These are phyloP conservation scores for Cytospora schulzeri DNA, from an alignment of 2,329 filamentous ascomycete genomes.

Conservation along the genomic window DNA sequence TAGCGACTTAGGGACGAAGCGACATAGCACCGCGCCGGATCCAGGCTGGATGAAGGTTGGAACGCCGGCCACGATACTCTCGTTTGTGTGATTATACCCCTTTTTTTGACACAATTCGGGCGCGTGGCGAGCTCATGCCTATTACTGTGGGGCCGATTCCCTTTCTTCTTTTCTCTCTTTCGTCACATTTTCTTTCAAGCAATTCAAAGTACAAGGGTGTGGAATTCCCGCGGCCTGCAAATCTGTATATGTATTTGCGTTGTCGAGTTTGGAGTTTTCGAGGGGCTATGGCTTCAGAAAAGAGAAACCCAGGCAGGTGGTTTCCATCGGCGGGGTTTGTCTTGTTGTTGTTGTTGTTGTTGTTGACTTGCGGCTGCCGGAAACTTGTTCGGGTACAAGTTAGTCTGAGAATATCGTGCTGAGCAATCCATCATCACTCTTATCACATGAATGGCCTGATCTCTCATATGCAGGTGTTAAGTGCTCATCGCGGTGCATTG, in stretches of 20 bases:
- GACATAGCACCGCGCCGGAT: not conserved
- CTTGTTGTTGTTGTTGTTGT: not conserved
- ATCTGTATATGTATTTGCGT: conserved; percentile 18
- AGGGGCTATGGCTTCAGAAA: conserved; percentile 13
- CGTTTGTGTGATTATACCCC: conserved; percentile 25
- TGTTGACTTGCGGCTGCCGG: not conserved
- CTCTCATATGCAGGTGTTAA: not conserved
- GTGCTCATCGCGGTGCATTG: conserved; percentile 23
- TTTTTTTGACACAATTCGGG: not conserved
- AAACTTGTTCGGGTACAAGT: conserved; percentile 4
- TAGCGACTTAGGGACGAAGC: not conserved
- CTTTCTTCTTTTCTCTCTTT: conserved; percentile 11
- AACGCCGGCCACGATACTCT: conserved; percentile 6
- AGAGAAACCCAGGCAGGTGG: not conserved
- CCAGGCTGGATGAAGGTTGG: not conserved
- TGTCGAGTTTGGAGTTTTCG: conserved; percentile 18
- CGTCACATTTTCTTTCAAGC: conserved; percentile 2
- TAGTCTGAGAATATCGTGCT: conserved; percentile 10
- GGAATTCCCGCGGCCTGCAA: not conserved
- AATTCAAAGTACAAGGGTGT: not conserved
- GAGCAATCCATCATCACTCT: conserved; percentile 16
- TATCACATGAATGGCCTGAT: conserved; percentile 18
- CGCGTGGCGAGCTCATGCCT: conserved; percentile 1
- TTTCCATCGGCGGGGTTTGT: not conserved
- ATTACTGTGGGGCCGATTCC: not conserved